Percentiles rank a stretch among this genome's conserved stretches.
phyloP scores from a whole-genome alignment of 139 green algal genomes.

The Tetradesmus lagerheimii region DNA sequence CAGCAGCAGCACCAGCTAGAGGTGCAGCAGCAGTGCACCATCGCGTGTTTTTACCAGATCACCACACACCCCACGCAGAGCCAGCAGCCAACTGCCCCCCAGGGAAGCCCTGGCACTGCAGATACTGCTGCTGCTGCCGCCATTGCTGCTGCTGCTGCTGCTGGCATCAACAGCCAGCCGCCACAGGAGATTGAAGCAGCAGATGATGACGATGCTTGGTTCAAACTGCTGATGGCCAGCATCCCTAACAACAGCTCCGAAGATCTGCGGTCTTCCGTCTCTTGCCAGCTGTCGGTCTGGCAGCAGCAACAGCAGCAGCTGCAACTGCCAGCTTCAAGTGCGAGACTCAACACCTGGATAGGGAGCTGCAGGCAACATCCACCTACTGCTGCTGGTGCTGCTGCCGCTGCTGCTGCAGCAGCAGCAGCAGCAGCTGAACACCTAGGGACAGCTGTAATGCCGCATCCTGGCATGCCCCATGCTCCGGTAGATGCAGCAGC shows the following conservation, averaged over 20 bases:
- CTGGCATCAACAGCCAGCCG: background rate
- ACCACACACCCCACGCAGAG: background rate
- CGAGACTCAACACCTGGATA: background rate
- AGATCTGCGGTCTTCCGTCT: background rate
- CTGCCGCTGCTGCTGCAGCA: background rate
- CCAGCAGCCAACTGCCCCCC: background rate
- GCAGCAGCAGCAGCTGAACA: background rate
- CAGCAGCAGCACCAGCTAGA: background rate
- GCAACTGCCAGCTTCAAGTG: background rate
- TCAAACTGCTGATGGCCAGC: background rate
- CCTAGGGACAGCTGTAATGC: background rate
- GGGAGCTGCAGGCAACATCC: background rate
- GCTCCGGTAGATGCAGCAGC: background rate
- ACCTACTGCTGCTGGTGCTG: too few relatives aligned
- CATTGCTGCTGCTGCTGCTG: background rate
- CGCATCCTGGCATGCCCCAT: background rate
- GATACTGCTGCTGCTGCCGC: too few relatives aligned
- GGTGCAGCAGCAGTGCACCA: background rate
- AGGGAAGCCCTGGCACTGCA: too few relatives aligned
- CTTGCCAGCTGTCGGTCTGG: background rate
- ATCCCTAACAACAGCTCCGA: background rate
- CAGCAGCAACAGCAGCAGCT: background rate
- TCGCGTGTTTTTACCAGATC: background rate
- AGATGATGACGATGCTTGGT: background rate
- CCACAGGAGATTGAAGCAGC: background rate